Conservation (phyloP, 2,329 filamentous ascomycete species). For the Chlorencoelia australis region DNA sequence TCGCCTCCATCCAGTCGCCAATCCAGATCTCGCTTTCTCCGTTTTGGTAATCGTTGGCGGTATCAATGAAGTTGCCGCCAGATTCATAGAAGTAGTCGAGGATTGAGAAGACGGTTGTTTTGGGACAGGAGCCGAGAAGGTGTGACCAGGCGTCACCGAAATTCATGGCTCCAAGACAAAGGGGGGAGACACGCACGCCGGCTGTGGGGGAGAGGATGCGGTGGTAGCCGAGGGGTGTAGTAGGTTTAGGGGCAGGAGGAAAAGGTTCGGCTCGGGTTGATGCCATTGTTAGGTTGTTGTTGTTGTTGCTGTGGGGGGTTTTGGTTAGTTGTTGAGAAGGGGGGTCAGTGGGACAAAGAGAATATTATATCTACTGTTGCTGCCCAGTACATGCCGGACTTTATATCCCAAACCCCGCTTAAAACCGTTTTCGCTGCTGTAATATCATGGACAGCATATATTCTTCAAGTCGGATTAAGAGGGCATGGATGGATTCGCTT, state of each 20-base stretch:
- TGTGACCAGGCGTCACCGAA: slow-evolving; percentile 39
- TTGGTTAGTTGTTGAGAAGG: no score
- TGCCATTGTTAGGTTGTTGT: no score
- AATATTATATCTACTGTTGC: no score
- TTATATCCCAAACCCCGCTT: no score
- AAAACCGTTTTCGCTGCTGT: no score
- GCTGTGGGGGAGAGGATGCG: slow-evolving; percentile 23
- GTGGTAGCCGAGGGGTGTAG: slow-evolving; percentile 5
- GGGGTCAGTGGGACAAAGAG: no score
- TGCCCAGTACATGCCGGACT: no score
- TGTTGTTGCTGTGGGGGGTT: no score
- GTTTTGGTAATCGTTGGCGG: slow-evolving; percentile 44
- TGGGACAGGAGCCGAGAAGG: slow-evolving; percentile 42
- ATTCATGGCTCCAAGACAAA: slow-evolving; percentile 29
- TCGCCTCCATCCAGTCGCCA: slow-evolving; percentile 44
- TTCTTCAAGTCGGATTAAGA: no score
- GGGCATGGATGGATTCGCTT: no score
- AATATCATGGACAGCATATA: no score
- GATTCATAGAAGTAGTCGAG: slow-evolving; percentile 43
- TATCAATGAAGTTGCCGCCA: slow-evolving; percentile 60
- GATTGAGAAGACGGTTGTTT: slow-evolving; percentile 44
- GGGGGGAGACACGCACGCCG: slow-evolving; percentile 23
- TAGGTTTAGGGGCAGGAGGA: background rate
- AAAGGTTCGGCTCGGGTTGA: no score
- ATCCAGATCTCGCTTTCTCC: slow-evolving; percentile 47